Percentiles rank a stretch among this genome's conserved stretches.
Evolutionary conservation across 2,329 filamentous ascomycete genomes (phyloP).

Genomic region (Celoporthe dispersa): DNA sequence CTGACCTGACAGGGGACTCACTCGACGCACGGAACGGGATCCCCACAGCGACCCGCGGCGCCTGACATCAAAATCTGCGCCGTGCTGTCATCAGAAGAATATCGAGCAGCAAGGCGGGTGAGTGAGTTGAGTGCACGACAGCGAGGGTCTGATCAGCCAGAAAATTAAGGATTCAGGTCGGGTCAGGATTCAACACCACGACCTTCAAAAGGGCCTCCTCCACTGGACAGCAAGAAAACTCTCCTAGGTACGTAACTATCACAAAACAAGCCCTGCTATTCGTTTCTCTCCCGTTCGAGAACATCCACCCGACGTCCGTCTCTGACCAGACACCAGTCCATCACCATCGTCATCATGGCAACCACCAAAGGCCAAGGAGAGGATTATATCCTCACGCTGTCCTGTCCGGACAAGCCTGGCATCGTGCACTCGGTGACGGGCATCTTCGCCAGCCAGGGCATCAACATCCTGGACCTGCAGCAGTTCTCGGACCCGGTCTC

Average conservation of each 20-base stretch:
- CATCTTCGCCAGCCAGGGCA: constrained; percentile 71
- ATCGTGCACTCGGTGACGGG: constrained; percentile 86
- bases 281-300: background rate
- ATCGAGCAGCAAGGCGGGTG: background rate
- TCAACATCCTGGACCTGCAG: constrained; percentile 84
- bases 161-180: background rate
- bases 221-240: background rate
- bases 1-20: background rate
- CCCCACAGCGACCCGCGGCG: constrained; percentile 2
- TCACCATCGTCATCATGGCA: constrained; percentile 41
- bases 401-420: constrained; percentile 82
- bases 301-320: background rate
- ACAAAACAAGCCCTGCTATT: background rate
- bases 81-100: background rate
- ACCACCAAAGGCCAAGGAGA: constrained; percentile 35
- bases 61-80: constrained; percentile 14
- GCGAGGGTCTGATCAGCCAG: background rate
- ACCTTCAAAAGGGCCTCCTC: background rate
- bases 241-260: background rate
- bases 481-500: constrained; percentile 80
- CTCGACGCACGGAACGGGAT: background rate
- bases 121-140: background rate
- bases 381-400: constrained; percentile 78
- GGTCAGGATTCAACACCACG: constrained; percentile 12
- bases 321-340: background rate